phyloP scores from a whole-genome alignment of 805 yeast genomes.

The Myxozyma mucilagina region DNA sequence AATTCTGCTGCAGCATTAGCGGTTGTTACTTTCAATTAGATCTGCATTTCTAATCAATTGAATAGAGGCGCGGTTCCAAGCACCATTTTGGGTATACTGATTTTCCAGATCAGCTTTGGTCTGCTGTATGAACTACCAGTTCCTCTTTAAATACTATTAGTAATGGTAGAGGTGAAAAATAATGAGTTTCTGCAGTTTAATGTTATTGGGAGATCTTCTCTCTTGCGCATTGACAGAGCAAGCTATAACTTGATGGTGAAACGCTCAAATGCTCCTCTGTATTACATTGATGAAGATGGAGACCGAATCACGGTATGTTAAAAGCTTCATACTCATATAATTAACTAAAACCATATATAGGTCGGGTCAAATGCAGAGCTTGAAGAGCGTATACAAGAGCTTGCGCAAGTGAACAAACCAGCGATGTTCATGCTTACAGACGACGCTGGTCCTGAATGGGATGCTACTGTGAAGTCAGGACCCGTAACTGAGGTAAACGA shows the following conservation, averaged over 20 bases:
- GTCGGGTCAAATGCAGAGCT: slow-evolving; percentile 19
- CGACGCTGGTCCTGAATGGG: slow-evolving; percentile 19
- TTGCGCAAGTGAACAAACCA: background rate
- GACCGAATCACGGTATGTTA: slow-evolving; percentile 23
- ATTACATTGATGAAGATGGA: slow-evolving; percentile 26
- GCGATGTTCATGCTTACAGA: slow-evolving; percentile 15
- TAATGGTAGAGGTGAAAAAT: background rate
- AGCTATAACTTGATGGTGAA: slow-evolving; percentile 13
- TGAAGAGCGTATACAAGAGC: slow-evolving; percentile 18
- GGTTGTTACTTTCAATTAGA: no score
- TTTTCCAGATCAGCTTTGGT: no score
- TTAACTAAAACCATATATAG: background rate
- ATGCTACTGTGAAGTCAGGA: background rate
- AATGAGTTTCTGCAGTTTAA: background rate
- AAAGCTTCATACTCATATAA: background rate
- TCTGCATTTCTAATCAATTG: no score
- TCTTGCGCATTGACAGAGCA: background rate
- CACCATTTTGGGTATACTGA: no score
- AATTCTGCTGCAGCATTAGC: no score
- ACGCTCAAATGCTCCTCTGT: slow-evolving; percentile 13
- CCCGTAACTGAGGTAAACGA: background rate
- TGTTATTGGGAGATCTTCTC: slow-evolving; percentile 1
- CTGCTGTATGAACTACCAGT: no score
- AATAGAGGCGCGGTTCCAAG: no score
- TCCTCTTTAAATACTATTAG: no score